Evolutionary conservation across 768 basidiomycete genomes (phyloP).

Genomic region (Mycena floridula): DNA sequence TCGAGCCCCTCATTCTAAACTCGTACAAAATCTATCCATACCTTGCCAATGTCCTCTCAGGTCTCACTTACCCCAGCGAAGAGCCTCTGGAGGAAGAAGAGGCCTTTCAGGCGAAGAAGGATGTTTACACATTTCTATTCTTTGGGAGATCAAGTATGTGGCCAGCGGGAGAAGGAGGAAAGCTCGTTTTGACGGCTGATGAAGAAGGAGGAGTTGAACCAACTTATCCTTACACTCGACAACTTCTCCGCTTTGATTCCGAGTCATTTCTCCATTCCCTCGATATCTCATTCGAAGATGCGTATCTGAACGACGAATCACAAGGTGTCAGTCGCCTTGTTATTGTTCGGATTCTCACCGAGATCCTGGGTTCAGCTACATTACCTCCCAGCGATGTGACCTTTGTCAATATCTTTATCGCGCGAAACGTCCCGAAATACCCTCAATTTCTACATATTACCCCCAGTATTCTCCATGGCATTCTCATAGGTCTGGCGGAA

Average conservation of each 20-base stretch:
- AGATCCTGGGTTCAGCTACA: conserved; percentile 55
- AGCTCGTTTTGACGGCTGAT: conserved; percentile 68
- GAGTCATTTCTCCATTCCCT: conserved; percentile 92
- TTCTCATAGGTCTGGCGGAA: conserved; percentile 72
- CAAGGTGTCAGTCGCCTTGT: conserved; percentile 66
- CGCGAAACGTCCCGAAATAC: conserved; percentile 96
- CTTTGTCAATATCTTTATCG: conserved; percentile 92
- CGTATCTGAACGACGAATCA: conserved; percentile 78
- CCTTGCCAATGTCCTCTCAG: conserved; percentile 72
- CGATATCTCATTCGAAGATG: conserved; percentile 92
- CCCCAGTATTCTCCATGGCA: conserved; percentile 60
- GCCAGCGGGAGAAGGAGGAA: conserved; percentile 68
- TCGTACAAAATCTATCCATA: conserved; percentile 94
- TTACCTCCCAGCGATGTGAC: conserved; percentile 61
- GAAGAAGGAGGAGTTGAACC: conserved; percentile 73
- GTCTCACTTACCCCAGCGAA: conserved; percentile 82
- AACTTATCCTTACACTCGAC: conserved; percentile 84
- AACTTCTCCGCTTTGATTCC: conserved; percentile 82
- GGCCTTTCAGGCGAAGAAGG: conserved; percentile 60
- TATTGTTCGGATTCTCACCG: conserved; percentile 79
- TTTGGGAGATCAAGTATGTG: conserved; percentile 73
- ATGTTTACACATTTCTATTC: conserved; percentile 81
- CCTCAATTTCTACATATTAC: conserved; percentile 75
- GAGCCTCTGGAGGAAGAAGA: conserved; percentile 62
- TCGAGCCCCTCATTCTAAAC: conserved; percentile 59